Evolutionary conservation across 2,329 filamentous ascomycete species (phyloP).

Genomic region (Lizonia empirigonia): DNA sequence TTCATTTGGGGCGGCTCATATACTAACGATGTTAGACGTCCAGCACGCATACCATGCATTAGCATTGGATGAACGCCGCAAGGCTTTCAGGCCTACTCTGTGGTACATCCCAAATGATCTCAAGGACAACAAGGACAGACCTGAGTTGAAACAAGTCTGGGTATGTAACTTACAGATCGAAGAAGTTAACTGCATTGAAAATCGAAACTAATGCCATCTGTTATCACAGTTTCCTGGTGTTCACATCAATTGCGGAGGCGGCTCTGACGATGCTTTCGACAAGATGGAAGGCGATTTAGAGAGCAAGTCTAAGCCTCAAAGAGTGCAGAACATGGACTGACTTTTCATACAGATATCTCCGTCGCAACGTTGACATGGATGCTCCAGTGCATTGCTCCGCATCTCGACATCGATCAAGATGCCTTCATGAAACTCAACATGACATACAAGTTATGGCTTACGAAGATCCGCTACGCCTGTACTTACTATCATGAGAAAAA

Average conservation of each 20-base stretch:
- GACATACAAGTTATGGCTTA: constrained; percentile 47
- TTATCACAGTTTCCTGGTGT: constrained; percentile 53
- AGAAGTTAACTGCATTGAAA: not conserved
- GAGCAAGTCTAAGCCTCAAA: constrained; percentile 24
- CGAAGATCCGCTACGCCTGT: constrained; percentile 35
- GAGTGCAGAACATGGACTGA: no score
- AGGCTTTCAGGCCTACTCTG: constrained; percentile 59
- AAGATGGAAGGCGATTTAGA: constrained; percentile 45
- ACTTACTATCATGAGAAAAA: constrained; percentile 33
- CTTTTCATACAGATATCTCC: constrained; percentile 45
- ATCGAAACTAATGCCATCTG: not conserved
- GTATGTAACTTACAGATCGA: constrained; percentile 26
- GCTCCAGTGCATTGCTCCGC: constrained; percentile 57
- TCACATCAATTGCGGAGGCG: constrained; percentile 59
- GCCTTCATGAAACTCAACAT: constrained; percentile 52
- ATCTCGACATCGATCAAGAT: constrained; percentile 53
- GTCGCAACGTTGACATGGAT: constrained; percentile 62
- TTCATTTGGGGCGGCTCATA: no score
- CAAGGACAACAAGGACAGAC: constrained; percentile 44
- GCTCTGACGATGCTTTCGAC: constrained; percentile 40
- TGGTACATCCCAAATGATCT: constrained; percentile 53
- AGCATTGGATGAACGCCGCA: constrained; percentile 59
- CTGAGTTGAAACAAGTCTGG: constrained; percentile 58
- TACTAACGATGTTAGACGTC: constrained; percentile 48
- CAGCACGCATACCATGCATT: constrained; percentile 62